These are phyloP conservation scores for Camellia oleifera DNA, from an alignment of 179 eudicot genomes.

Conservation along the genomic window DNA sequence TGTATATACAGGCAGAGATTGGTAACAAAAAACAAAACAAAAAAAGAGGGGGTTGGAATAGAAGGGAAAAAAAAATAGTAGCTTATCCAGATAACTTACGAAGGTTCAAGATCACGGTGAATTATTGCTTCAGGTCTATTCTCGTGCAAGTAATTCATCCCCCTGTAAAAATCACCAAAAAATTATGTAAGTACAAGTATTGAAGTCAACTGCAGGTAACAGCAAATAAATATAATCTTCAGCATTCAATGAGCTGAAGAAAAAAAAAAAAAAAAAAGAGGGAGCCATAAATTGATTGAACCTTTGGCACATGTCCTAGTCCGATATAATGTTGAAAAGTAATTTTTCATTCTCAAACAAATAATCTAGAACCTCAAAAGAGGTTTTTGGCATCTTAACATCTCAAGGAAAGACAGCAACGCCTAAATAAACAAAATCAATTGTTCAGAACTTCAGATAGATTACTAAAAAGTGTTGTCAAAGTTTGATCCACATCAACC, in stretches of 20 bases:
- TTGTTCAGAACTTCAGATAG: not conserved
- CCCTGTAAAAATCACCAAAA: constrained; percentile 50
- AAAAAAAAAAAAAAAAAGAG: not conserved
- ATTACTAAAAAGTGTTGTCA: not conserved
- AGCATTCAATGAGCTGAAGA: not conserved
- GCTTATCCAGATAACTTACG: constrained; percentile 56
- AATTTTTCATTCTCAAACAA: not conserved
- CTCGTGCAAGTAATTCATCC: constrained; percentile 93
- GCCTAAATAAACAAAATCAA: not conserved
- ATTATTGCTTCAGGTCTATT: constrained; percentile 80
- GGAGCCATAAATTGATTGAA: not conserved
- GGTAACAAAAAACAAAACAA: not conserved
- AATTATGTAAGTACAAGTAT: not conserved
- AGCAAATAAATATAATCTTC: not conserved
- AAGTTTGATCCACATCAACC: not conserved
- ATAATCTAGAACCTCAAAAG: not conserved
- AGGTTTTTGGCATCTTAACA: not conserved
- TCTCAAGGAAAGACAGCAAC: not conserved
- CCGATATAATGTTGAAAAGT: not conserved
- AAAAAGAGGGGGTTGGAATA: not conserved
- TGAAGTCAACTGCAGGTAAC: not conserved
- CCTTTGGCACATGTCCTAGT: not conserved
- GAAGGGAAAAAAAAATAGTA: not conserved
- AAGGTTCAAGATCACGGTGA: constrained; percentile 95
- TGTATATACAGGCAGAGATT: not conserved